A percentile compares a stretch with the other conserved stretches of the same genome.
Conservation (phyloP, 108 stramenopile genomes). For the Cyclotella choctawhatcheeana region DNA sequence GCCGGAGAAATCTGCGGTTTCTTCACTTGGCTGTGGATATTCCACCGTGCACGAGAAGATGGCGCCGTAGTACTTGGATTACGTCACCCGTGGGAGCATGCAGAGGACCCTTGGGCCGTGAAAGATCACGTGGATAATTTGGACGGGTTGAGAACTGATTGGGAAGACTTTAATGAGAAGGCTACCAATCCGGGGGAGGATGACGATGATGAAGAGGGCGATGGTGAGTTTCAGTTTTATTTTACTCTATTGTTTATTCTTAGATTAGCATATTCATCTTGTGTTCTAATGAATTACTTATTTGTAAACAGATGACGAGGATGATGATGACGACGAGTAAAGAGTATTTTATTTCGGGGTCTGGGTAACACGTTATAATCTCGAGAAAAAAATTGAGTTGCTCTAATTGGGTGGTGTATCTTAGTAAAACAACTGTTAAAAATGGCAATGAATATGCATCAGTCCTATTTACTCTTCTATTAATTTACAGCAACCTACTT, state of each 20-base stretch:
- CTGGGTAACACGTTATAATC: too few species aligned
- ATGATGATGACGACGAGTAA: constrained; percentile 25
- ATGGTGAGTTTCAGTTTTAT: constrained; percentile 13
- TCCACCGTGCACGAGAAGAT: constrained; percentile 77
- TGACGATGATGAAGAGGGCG: constrained; percentile 69
- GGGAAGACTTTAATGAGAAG: constrained; percentile 65
- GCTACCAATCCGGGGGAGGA: constrained; percentile 65
- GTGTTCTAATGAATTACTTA: neutral
- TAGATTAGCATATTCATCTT: neutral
- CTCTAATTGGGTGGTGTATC: too few species aligned
- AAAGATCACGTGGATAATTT: constrained; percentile 51
- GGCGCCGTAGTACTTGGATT: constrained; percentile 75
- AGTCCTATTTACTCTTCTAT: too few species aligned
- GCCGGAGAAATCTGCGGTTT: constrained; percentile 77
- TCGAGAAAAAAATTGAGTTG: too few species aligned
- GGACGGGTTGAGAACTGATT: constrained; percentile 51
- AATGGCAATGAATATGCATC: too few species aligned
- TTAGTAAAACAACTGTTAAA: too few species aligned
- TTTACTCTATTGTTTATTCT: too few species aligned
- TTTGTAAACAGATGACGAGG: neutral
- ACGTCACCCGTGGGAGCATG: constrained; percentile 88
- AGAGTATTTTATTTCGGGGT: too few species aligned
- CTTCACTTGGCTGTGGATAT: constrained; percentile 86
- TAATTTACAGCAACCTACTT: too few species aligned
- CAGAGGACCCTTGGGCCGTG: constrained; percentile 48